phyloP scores from a whole-genome alignment of 2,329 filamentous ascomycete genomes.

The Aspergillus floridensis region DNA sequence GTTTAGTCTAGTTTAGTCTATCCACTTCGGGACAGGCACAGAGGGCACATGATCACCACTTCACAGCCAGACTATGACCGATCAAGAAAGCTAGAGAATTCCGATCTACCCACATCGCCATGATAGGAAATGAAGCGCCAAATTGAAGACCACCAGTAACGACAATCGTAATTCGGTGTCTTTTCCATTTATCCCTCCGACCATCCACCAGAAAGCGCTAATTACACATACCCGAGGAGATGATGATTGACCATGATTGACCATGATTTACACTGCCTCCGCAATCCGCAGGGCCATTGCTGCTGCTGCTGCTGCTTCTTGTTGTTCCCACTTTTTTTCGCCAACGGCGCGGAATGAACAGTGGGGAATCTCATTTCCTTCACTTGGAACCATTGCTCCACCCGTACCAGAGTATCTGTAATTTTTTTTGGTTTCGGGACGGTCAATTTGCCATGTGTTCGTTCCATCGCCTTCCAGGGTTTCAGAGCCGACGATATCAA shows the following conservation, averaged over 20 bases:
- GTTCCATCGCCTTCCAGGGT: conserved; percentile 4
- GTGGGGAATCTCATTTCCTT: conserved; percentile 24
- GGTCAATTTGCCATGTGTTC: conserved; percentile 19
- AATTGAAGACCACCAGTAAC: neutral
- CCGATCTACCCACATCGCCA: neutral
- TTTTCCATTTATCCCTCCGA: neutral
- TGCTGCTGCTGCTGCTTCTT: neutral
- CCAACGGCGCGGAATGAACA: conserved; percentile 24
- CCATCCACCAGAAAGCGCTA: neutral
- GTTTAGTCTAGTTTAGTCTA: neutral
- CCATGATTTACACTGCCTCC: conserved; percentile 6
- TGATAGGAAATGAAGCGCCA: neutral
- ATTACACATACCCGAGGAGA: neutral
- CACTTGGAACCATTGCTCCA: conserved; percentile 13
- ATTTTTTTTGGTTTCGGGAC: conserved; percentile 15
- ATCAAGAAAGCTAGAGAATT: neutral
- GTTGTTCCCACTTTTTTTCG: neutral
- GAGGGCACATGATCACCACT: neutral
- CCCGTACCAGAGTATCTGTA: neutral
- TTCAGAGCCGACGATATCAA: neutral
- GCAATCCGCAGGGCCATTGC: neutral
- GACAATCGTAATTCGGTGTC: neutral
- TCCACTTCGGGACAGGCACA: neutral
- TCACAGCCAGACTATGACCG: neutral
- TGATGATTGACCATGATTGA: neutral